Evolutionary conservation across 2,329 filamentous ascomycete species (phyloP).

Genomic region (Thermoascus crustaceus): DNA sequence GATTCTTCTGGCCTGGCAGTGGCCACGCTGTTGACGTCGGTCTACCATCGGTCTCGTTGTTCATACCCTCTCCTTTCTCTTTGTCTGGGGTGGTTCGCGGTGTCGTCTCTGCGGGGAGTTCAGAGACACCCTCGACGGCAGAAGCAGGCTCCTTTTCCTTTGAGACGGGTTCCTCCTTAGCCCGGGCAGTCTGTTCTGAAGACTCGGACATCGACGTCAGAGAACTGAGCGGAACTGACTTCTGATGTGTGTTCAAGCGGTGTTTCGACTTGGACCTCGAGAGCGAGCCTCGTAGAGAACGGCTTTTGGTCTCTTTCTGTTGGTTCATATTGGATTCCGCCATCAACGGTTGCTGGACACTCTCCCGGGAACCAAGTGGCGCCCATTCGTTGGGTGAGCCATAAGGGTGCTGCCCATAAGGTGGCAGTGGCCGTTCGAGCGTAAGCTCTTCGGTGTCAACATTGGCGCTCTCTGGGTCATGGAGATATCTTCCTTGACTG

Average conservation of each 20-base stretch:
- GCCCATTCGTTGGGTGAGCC: constrained; percentile 30
- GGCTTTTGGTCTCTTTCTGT: constrained; percentile 19
- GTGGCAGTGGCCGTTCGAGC: constrained; percentile 23
- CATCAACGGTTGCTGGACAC: constrained; percentile 13
- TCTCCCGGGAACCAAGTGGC: constrained; percentile 24
- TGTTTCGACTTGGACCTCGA: constrained; percentile 27
- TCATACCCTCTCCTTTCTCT: constrained; percentile 16
- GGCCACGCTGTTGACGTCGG: constrained; percentile 26
- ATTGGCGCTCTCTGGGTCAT: constrained; percentile 15
- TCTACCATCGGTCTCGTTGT: constrained; percentile 8
- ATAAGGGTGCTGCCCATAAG: constrained; percentile 27
- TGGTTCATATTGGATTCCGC: constrained; percentile 16
- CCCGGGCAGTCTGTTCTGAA: constrained; percentile 13
- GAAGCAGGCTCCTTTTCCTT: constrained; percentile 26
- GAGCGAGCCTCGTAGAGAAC: constrained; percentile 26
- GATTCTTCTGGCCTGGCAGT: constrained; percentile 16
- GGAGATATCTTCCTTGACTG: constrained; percentile 13
- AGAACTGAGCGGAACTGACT: constrained; percentile 20
- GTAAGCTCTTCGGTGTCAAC: constrained; percentile 24
- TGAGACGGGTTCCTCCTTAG: constrained; percentile 12
- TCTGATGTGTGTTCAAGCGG: constrained; percentile 19
- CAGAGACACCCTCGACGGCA: constrained; percentile 26
- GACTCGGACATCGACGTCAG: constrained; percentile 26
- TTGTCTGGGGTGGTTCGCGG: constrained; percentile 29
- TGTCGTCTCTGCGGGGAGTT: constrained; percentile 29